Base-by-base conservation (phyloP, 1,139 yeast species). In the Suhomyces anneliseae region DNA sequence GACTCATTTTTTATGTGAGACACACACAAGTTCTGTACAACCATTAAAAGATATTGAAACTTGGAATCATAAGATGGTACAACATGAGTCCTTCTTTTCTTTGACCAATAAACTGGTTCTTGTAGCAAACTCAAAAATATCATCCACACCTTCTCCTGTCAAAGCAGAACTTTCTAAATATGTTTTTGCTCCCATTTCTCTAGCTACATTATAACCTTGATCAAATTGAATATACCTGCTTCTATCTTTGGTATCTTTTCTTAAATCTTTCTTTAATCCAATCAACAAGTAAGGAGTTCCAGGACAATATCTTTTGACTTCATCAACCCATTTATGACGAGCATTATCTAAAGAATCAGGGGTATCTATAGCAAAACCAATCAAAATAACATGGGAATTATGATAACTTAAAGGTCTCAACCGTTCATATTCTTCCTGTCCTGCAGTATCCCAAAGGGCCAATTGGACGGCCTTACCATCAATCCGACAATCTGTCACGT, bases 401-500 rank as follows among this genome's bases (percentile, higher is more conserved):
- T 87, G 79, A 58, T 87, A 87, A 55, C 93, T 90, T 58, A 93
- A 74, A 6, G 97, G 92, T 58, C 98, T 77, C 49, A 86, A 70
- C 53, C 93, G 64, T 58, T 86, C 92, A 61, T 85, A 86, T 62
- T 86, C 97, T 72, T 90, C 97, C 68, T 90, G 97, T 6, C 97
- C 97, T 2, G 97, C 97, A 5, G 97, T 92, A 65, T 92, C 97
- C 97, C 98, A 92, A 35, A 92, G 69, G 1, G 96, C 95, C 50
- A 92, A 69, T 55, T 90, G 89, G 3, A 92, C 95, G 10, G 93
- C 85, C 57, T 90, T 90, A 11, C 97, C 97, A 61, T 90, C 97
- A 31, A 90, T 95, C 46, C 96, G 74, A 63, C 97, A 89, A 60
- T 89, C 96, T 2, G 97, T 89, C 27, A 90, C 96, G 64, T 92